phyloP scores from a whole-genome alignment of 257 asterid species.

The Ajuga chamaepitys region DNA sequence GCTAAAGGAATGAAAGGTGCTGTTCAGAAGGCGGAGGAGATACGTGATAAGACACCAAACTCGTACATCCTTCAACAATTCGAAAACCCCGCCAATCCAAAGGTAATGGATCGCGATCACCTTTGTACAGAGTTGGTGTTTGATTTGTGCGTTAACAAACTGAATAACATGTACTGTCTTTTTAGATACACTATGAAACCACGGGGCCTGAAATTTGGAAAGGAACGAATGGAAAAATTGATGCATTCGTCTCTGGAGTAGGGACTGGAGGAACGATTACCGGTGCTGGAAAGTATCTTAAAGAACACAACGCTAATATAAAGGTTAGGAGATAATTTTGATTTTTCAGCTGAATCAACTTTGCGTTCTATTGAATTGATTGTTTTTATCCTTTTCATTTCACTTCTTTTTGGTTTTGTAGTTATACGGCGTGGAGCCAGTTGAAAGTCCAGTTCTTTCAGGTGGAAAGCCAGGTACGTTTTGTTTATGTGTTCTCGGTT shows the following conservation, averaged over 20 bases:
- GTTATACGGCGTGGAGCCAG: conserved; percentile 38
- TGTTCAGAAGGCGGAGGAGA: conserved; percentile 41
- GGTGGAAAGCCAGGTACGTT: conserved; percentile 57
- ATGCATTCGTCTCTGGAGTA: conserved; percentile 60
- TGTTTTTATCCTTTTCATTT: background rate
- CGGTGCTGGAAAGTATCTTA: conserved; percentile 61
- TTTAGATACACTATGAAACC: conserved; percentile 73
- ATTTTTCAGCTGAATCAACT: background rate
- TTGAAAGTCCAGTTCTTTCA: conserved; percentile 34
- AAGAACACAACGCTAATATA: conserved; percentile 55
- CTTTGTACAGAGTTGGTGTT: background rate
- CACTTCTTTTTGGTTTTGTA: conserved; percentile 11
- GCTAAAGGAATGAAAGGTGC: conserved; percentile 39
- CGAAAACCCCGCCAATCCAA: conserved; percentile 46
- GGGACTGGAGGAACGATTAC: conserved; percentile 83
- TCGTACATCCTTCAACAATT: conserved; percentile 44
- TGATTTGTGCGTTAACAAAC: background rate
- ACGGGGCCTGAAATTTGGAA: conserved; percentile 91
- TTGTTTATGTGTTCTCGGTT: background rate
- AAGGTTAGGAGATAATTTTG: conserved; percentile 34
- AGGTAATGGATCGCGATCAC: conserved; percentile 13
- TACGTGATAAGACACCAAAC: conserved; percentile 39
- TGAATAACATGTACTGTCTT: background rate
- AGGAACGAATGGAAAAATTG: conserved; percentile 53
- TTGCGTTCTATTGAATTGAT: background rate